These are phyloP conservation scores for Tephrocybe sp. DNA, from an alignment of 768 basidiomycete species.

Conservation along the genomic window DNA sequence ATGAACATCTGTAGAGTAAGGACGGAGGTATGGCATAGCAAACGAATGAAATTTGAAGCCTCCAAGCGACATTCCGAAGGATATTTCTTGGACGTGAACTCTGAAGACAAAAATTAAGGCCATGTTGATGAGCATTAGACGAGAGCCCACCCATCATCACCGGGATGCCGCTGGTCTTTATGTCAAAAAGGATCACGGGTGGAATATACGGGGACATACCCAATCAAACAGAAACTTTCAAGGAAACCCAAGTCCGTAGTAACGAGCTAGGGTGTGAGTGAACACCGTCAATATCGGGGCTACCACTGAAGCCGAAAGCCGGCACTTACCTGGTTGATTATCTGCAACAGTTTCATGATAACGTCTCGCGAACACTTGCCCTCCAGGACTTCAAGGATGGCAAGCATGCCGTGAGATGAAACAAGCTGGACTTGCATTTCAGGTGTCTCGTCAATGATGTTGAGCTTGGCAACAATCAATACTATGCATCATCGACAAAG, in stretches of 20 bases:
- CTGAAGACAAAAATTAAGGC: slow-evolving; percentile 37
- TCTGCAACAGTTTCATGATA: slow-evolving; percentile 79
- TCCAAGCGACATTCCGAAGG: slow-evolving; percentile 92
- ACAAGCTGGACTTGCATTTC: slow-evolving; percentile 90
- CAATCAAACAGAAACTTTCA: slow-evolving; percentile 94
- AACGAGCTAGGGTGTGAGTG: slow-evolving; percentile 57
- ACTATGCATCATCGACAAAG: background rate
- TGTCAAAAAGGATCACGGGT: background rate
- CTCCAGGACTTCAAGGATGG: slow-evolving; percentile 91
- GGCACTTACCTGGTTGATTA: slow-evolving; percentile 78
- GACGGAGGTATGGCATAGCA: slow-evolving; percentile 90
- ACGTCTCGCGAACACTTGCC: slow-evolving; percentile 85
- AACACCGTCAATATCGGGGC: too few species aligned
- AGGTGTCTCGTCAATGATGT: slow-evolving; percentile 72
- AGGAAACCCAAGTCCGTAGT: slow-evolving; percentile 79
- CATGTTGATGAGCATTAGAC: background rate
- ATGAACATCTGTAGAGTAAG: slow-evolving; percentile 99
- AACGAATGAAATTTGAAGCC: slow-evolving; percentile 91
- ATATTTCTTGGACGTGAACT: slow-evolving; percentile 93
- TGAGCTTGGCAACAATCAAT: slow-evolving; percentile 47
- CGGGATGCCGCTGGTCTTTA: slow-evolving; percentile 73
- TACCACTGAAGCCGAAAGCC: too few species aligned
- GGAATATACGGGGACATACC: slow-evolving; percentile 40
- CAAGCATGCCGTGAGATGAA: slow-evolving; percentile 92
- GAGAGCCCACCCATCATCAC: slow-evolving; percentile 78